Evolutionary conservation across 768 basidiomycete genomes (phyloP), one percentile per base, ranked within the genome.

Genomic region (Leucocoprinus birnbaumii): DNA sequence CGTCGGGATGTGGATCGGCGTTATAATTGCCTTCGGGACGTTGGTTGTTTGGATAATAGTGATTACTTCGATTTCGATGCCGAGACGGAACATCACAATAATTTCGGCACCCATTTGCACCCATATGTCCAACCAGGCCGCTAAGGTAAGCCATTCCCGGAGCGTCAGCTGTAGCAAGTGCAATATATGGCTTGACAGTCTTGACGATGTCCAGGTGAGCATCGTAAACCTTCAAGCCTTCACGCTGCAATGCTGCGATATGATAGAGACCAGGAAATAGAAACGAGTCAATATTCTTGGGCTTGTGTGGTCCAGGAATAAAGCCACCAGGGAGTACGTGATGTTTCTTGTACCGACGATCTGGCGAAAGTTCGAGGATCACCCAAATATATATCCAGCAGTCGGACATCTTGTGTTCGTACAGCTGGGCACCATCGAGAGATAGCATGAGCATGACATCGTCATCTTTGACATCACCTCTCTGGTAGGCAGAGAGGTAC

Each of bases 381-480:
- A 68, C 60, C 62, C 62, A 72, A 19, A 73, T 48, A 43, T 68
- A 69, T 13, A 66, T 53, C 45, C 68, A 61, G 48, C 57, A 72
- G 37, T 73, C 72, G 26, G 62, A 65, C 1, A 63, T 62, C 42
- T 71, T 70, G 57, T 70, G 66, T 3, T 68, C 66, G 54, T 72
- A 75, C 0, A 78, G 65, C 41, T 77, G 75, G 0, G 71, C 67
- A 10, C 74, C 71, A 56, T 78, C 73, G 22, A 74, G 48, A 0
- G 72, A 74, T 8, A 72, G 46, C 40, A 68, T 50, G 0, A 76
- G 52, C 14, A 71, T 38, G 2, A 64, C 66, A 40, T 72, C 63
- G 13, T 68, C 59, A 2, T 55, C 45, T 0, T 43, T 62, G 22
- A 77, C 68, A 2, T 64, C 48, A 2, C 61, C 63, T 3, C 54